Percentiles rank a stretch among this genome's conserved stretches.
phyloP scores from a whole-genome alignment of 106 monocot genomes.

The Platanthera zijinensis region DNA sequence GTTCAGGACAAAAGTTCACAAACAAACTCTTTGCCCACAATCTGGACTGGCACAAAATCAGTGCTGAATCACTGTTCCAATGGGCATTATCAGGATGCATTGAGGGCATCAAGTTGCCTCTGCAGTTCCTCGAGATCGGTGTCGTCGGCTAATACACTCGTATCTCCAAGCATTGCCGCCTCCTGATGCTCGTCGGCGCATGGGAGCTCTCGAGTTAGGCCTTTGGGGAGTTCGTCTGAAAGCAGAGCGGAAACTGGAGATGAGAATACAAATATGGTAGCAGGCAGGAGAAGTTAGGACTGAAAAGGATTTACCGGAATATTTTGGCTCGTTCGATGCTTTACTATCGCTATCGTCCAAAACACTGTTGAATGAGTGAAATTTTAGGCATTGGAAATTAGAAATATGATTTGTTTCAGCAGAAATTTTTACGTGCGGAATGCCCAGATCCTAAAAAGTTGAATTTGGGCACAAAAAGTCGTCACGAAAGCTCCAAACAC shows the following conservation, averaged over 20 bases:
- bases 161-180: conserved; percentile 4
- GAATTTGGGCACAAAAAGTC: too few relatives aligned
- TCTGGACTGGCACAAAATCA: neutral
- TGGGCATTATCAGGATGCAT: conserved; percentile 34
- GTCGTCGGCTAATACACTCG: conserved; percentile 30
- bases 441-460: too few relatives aligned
- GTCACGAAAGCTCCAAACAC: too few relatives aligned
- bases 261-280: neutral
- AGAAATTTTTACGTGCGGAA: too few relatives aligned
- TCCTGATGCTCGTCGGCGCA: conserved; percentile 51
- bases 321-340: conserved; percentile 9
- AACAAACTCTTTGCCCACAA: neutral
- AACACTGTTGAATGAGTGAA: conserved; percentile 36
- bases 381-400: neutral
- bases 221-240: conserved; percentile 74
- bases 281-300: neutral
- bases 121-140: conserved; percentile 60
- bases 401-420: neutral
- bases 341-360: conserved; percentile 48
- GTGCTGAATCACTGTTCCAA: neutral
- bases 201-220: conserved; percentile 75
- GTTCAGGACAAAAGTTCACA: neutral
- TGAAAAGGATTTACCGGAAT: conserved; percentile 27
- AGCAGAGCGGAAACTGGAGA: neutral
- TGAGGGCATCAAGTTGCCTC: conserved; percentile 81